Evolutionary conservation across 306 rosid species (phyloP), one percentile per base, ranked within the genome.

Genomic region (Corylus avellana): DNA sequence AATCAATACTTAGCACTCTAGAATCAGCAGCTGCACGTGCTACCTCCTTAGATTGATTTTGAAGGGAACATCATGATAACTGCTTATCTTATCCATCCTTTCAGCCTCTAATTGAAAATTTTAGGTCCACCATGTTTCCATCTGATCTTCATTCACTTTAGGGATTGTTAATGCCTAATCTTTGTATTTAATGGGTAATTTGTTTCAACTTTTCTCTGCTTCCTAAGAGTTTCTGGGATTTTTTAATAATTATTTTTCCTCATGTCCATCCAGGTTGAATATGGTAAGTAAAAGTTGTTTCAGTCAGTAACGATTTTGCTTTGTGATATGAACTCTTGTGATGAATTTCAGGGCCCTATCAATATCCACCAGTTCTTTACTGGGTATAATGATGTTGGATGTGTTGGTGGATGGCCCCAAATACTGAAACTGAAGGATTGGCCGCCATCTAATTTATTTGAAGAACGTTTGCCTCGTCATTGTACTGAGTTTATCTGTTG

Each of bases 301-400:
- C 7, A 42, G 46, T 55, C 27, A 2, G 14, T 10, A 66, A n/a
- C 54, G 73, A 66, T 79, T 76, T 75, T 73, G 70, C n/a, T n/a
- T 58, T 56, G 42, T 71, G 49, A 56, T 79, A 25, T 51, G 61
- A 63, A 61, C 8, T 54, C 67, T 25, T 74, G 48, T 82, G 66
- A 56, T 87, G 66, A 4, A 75, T 68, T 87, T 86, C 88, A 92
- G 97, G 90, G 70, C 12, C 97, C 90, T 20, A 79, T 94, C 79
- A 94, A 94, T 79, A 90, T 94, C 77, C 96, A 87, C 79, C 87
- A 91, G 75, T 94, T 94, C 87, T 94, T 94, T 80, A 89, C 86
- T 29, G 98, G 97, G 78, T 94, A 94, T 77, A 49, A 82, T 0
- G 1, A 70, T 0, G 93, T 35, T 86, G 86, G 8, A 8, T 7